Base-by-base conservation (phyloP, 768 basidiomycete genomes). In the Xerocomus brunneocitrinus region DNA sequence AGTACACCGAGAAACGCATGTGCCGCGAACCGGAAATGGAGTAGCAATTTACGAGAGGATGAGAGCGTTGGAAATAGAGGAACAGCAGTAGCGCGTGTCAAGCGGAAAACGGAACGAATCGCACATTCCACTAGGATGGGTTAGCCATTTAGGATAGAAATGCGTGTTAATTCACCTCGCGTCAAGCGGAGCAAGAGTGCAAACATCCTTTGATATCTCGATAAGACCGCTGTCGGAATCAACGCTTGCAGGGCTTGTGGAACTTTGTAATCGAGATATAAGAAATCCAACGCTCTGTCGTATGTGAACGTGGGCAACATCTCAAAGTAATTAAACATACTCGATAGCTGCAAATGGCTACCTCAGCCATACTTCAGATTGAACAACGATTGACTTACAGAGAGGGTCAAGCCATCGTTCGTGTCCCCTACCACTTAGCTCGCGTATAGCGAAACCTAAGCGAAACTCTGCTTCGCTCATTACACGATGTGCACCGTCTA, bases 181-280 rank as follows among this genome's bases (percentile, higher is more conserved):
- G 85, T 76, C 38, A 95, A 72, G 30, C 91, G 79, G 32, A 95
- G 72, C 44, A 92, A 78, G 61, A 93, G 84, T 0, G 87, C 78
- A 66, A 93, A 92, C 56, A 94, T 74, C 38, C 88, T 76, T 58
- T 93, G 89, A 63, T 95, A 95, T 65, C 94, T 95, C 5, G 80
- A 84, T n/a, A 94, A 68, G 31, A 88, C 78, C 5, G 80, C 75
- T 1, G 80, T 74, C 2, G 89, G 82, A 31, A 95, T 86, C 9
- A 95, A 65, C 10, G 84, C 76, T 43, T 84, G 81, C 36, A 95
- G 72, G 0, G 91, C 81, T n/a, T 76, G 76, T 2, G 91, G 90
- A n/a, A 90, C 85, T 61, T 87, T 87, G 68, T 95, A 95, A 58
- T 92, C 84, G 74, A 95, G 84, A 63, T 90, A 91, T 13, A 95